A percentile compares a stretch with the other conserved stretches of the same genome.
phyloP scores from a whole-genome alignment of 169 alveolate species.

The Plasmodium relictum region DNA sequence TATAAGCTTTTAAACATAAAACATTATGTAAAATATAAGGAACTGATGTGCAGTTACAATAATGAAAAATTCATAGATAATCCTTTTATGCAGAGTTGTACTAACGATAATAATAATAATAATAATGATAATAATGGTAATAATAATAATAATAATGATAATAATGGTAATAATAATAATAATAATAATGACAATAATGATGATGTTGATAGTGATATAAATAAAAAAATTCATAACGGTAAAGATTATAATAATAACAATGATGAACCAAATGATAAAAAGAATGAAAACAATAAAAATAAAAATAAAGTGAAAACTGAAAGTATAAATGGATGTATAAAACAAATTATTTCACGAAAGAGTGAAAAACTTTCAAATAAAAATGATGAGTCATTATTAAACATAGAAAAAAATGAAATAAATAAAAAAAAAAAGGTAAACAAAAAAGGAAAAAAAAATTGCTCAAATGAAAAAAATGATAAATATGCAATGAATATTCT shows the following conservation, averaged over 20 bases:
- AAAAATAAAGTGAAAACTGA: conserved; percentile 24
- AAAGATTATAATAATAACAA: conserved; percentile 21
- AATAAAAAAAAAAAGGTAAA: conserved; percentile 43
- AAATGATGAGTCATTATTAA: conserved; percentile 37
- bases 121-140: background rate
- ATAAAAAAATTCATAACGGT: background rate
- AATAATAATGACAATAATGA: conserved; percentile 20
- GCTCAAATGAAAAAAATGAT: conserved; percentile 55
- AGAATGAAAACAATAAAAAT: conserved; percentile 11
- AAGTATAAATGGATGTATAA: background rate
- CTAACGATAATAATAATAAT: background rate
- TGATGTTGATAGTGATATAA: conserved; percentile 12
- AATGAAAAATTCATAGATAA: background rate
- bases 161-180: background rate
- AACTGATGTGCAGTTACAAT: background rate
- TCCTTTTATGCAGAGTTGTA: conserved; percentile 14
- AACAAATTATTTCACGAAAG: background rate
- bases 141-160: background rate
- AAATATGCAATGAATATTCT: conserved; percentile 41
- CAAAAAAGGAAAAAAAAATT: conserved; percentile 41
- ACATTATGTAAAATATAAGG: background rate
- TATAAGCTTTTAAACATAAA: conserved; percentile 14
- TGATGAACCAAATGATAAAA: background rate
- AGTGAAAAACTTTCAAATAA: conserved; percentile 20
- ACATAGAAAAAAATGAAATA: conserved; percentile 34